Conservation (phyloP, 2,329 filamentous ascomycete species). For the Taxawa tesnikishii region DNA sequence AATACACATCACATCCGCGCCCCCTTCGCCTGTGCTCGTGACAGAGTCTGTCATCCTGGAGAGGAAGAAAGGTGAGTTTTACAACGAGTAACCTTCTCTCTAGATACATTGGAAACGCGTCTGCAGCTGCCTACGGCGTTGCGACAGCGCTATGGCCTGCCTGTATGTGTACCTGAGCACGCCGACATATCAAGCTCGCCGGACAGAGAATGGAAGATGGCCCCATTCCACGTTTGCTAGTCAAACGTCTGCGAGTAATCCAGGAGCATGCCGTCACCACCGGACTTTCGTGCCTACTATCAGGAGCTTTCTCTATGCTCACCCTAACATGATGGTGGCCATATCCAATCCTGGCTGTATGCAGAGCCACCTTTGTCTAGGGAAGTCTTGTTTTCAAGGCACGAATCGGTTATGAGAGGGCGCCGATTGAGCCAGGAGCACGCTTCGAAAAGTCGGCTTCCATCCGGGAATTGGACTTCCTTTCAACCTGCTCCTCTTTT, state of each 20-base stretch:
- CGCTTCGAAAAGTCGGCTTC: background rate
- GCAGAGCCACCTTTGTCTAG: background rate
- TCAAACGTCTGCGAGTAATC: background rate
- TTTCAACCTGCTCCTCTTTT: too few relatives aligned
- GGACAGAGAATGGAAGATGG: background rate
- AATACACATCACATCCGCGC: too few relatives aligned
- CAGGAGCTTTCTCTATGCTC: background rate
- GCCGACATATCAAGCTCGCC: constrained; percentile 20
- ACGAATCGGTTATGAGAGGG: background rate
- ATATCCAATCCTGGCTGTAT: constrained; percentile 1
- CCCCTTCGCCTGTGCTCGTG: too few relatives aligned
- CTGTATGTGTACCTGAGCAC: constrained; percentile 30
- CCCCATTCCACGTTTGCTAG: background rate
- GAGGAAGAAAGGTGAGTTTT: too few relatives aligned
- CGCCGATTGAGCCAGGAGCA: too few relatives aligned
- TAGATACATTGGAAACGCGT: constrained; percentile 42
- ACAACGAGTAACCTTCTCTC: constrained; percentile 43
- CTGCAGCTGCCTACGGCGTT: constrained; percentile 37
- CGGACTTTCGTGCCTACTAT: constrained; percentile 1
- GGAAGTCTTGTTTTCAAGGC: background rate
- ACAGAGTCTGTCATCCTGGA: too few relatives aligned
- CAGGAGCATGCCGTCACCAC: constrained; percentile 2
- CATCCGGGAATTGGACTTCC: background rate
- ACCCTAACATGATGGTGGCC: constrained; percentile 2
- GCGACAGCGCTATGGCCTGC: constrained; percentile 37